Percentiles rank a stretch among this genome's conserved stretches.
These are phyloP conservation scores for Solanum piurae DNA, from an alignment of 257 asterid genomes.

Conservation along the genomic window DNA sequence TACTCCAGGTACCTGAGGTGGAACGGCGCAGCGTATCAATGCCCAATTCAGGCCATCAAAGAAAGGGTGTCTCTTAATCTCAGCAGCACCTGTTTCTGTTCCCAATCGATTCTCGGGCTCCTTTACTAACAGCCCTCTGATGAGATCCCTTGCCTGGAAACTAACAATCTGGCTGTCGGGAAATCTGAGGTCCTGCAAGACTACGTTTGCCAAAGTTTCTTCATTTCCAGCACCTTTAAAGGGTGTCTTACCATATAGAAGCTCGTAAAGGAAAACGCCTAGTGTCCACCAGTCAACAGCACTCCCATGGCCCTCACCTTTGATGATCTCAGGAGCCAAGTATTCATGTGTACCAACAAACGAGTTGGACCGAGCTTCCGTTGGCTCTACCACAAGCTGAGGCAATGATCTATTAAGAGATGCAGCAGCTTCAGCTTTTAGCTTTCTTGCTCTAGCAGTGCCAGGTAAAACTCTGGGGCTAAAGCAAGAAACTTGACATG, in stretches of 20 bases:
- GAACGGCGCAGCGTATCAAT: constrained; percentile 48
- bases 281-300: constrained; percentile 86
- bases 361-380: constrained; percentile 68
- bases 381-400: constrained; percentile 70
- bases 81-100: constrained; percentile 56
- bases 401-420: constrained; percentile 33
- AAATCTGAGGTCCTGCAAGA: constrained; percentile 39
- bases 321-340: constrained; percentile 69
- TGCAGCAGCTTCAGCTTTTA: constrained; percentile 24
- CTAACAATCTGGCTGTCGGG: constrained; percentile 56
- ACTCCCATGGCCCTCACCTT: constrained; percentile 70
- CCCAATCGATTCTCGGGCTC: constrained; percentile 57
- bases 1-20: constrained; percentile 49
- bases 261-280: constrained; percentile 58
- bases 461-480: constrained; percentile 37
- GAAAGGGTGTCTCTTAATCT: constrained; percentile 61
- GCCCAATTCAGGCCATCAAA: constrained; percentile 69
- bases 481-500: constrained; percentile 60
- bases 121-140: constrained; percentile 49
- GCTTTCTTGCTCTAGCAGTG: constrained; percentile 31
- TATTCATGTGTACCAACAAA: constrained; percentile 74
- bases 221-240: constrained; percentile 55
- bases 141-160: constrained; percentile 56
- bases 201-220: constrained; percentile 50
- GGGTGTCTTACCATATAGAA: constrained; percentile 59